phyloP scores from a whole-genome alignment of 306 rosid genomes.

The Datisca glomerata region DNA sequence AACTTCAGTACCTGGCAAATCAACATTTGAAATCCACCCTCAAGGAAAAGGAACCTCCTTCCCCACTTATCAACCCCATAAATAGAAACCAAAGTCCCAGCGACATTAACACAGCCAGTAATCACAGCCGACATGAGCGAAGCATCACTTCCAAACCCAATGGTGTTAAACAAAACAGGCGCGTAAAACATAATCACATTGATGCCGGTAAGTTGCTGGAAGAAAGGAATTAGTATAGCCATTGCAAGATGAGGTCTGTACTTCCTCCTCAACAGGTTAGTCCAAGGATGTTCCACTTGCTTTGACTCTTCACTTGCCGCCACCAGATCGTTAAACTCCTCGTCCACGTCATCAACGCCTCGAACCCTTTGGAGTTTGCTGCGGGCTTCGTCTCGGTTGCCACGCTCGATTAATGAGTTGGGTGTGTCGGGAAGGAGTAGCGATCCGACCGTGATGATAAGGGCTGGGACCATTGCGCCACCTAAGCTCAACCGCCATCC shows the following conservation, averaged over 20 bases:
- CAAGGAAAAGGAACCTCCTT: constrained; percentile 9
- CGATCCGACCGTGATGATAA: constrained; percentile 8
- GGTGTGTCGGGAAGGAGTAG: constrained; percentile 15
- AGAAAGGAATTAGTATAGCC: constrained; percentile 18
- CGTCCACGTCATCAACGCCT: constrained; percentile 10
- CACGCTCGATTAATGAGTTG: constrained; percentile 14
- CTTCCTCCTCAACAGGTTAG: constrained; percentile 5
- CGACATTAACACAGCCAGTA: constrained; percentile 6
- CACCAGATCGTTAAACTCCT: constrained; percentile 13
- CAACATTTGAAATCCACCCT: constrained; percentile 18
- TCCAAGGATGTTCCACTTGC: constrained; percentile 9
- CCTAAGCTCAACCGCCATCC: constrained; percentile 18
- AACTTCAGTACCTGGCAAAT: constrained; percentile 9
- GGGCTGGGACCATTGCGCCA: constrained; percentile 15
- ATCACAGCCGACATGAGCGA: constrained; percentile 10
- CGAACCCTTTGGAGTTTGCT: constrained; percentile 8
- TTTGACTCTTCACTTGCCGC: constrained; percentile 16
- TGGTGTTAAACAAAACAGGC: constrained; percentile 9
- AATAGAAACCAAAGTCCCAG: constrained; percentile 9
- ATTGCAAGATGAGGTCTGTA: constrained; percentile 15
- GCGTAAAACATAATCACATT: constrained; percentile 18
- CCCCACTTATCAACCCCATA: constrained; percentile 14
- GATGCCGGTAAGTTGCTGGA: constrained; percentile 20
- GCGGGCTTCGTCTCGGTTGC: constrained; percentile 2
- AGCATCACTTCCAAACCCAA: constrained; percentile 8